phyloP scores from a whole-genome alignment of 805 yeast species.

The Starmerella etchellsii region DNA sequence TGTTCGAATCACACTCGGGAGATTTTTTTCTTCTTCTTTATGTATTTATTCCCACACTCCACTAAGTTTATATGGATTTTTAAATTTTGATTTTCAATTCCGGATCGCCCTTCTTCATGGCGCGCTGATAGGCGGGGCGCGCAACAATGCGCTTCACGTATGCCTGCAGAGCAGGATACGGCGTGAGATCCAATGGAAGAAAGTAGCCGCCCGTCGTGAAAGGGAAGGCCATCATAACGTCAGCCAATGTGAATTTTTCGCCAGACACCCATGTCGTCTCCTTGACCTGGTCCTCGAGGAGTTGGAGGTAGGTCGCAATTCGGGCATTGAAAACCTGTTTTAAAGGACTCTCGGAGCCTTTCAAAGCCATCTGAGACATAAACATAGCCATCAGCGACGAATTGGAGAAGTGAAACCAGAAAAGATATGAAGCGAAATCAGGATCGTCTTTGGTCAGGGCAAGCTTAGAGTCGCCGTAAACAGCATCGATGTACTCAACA shows the following conservation, averaged over 20 bases:
- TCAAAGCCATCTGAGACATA: slow-evolving; percentile 27
- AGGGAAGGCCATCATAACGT: slow-evolving; percentile 30
- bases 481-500: slow-evolving; percentile 36
- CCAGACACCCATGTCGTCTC: slow-evolving; percentile 47
- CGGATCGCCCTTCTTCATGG: slow-evolving; percentile 3
- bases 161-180: not conserved
- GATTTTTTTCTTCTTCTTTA: slow-evolving; percentile 10
- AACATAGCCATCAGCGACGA: slow-evolving; percentile 35
- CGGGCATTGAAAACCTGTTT: slow-evolving; percentile 25
- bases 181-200: not conserved
- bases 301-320: slow-evolving; percentile 29
- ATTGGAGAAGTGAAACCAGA: slow-evolving; percentile 45
- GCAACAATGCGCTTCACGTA: slow-evolving; percentile 1
- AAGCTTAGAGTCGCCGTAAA: slow-evolving; percentile 36
- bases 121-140: slow-evolving; percentile 7
- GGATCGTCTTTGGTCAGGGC: slow-evolving; percentile 30
- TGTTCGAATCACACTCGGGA: slow-evolving; percentile 23
- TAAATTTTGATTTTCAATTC: no score
- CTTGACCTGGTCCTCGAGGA: slow-evolving; percentile 33
- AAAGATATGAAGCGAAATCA: slow-evolving; percentile 36
- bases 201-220: slow-evolving; percentile 1
- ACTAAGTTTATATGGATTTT: no score
- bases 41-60: no score
- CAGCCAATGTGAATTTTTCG: slow-evolving; percentile 44
- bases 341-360: not conserved